Percentiles rank a stretch among this genome's conserved stretches.
phyloP scores from a whole-genome alignment of 2,329 filamentous ascomycete genomes.

The Onygenales sp. region DNA sequence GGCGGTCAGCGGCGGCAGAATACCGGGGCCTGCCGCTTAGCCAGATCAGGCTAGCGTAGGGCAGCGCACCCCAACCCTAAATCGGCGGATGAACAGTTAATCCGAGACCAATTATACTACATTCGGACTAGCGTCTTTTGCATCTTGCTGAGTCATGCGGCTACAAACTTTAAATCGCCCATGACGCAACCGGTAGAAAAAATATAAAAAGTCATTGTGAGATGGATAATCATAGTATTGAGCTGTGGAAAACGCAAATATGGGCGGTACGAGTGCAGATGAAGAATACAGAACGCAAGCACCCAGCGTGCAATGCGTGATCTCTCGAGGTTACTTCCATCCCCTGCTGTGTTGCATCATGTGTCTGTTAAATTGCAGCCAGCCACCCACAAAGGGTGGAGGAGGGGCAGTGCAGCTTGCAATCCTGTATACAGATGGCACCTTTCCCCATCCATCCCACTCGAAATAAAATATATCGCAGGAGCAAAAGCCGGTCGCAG shows the following conservation, averaged over 20 bases:
- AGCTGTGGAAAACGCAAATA: background rate
- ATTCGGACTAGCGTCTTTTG: background rate
- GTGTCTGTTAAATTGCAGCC: background rate
- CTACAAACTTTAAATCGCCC: background rate
- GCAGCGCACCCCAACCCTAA: background rate
- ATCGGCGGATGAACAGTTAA: constrained; percentile 1
- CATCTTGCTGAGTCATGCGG: background rate
- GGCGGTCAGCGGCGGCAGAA: background rate
- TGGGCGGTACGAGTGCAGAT: background rate
- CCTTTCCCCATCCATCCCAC: background rate
- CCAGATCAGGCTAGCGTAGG: background rate
- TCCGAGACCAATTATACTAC: background rate
- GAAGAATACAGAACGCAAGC: background rate
- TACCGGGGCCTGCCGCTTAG: background rate
- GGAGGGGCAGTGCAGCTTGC: background rate
- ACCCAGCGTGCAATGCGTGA: background rate
- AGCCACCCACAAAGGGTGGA: background rate
- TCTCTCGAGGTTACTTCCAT: background rate
- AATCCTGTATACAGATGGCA: background rate
- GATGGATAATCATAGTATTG: too few relatives aligned
- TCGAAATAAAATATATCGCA: background rate
- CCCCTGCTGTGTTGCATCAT: background rate
- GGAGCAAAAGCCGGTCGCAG: background rate
- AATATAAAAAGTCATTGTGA: too few relatives aligned
- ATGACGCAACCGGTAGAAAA: too few relatives aligned